Percentiles rank a stretch among this genome's conserved stretches.
These are phyloP conservation scores for Kwoniella sp. DNA, from an alignment of 768 basidiomycete species.

Conservation along the genomic window DNA sequence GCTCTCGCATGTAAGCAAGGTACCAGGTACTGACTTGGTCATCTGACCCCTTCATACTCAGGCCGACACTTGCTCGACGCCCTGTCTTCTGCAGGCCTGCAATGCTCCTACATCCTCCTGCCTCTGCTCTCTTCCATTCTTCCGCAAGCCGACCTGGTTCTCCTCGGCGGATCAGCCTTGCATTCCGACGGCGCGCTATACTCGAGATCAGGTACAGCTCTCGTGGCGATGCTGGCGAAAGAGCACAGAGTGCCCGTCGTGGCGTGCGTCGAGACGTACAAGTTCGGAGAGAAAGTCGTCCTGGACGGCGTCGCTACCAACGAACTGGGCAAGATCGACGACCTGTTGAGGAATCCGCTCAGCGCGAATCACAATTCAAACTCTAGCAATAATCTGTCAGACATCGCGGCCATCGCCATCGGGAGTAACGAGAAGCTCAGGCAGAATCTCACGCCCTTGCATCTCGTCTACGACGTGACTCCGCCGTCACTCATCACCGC, in stretches of 20 bases:
- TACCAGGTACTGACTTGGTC: background rate
- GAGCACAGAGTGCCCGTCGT: conserved; percentile 86
- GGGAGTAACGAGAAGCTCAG: conserved; percentile 1
- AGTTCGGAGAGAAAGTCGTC: conserved; percentile 89
- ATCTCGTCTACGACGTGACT: conserved; percentile 91
- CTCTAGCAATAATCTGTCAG: conserved; percentile 21
- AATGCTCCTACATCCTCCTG: conserved; percentile 88
- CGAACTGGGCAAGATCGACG: conserved; percentile 70
- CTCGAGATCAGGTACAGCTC: conserved; percentile 89
- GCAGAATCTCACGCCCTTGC: conserved; percentile 68
- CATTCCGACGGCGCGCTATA: conserved; percentile 94
- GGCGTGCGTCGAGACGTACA: conserved; percentile 98
- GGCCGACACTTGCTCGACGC: conserved; percentile 77
- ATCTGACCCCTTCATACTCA: conserved; percentile 50
- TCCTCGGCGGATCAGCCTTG: conserved; percentile 91
- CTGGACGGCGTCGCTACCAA: conserved; percentile 95
- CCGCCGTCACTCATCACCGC: conserved; percentile 90
- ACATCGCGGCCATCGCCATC: conserved; percentile 5
- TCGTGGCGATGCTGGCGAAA: conserved; percentile 95
- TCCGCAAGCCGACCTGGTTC: conserved; percentile 76
- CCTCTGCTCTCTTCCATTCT: conserved; percentile 66
- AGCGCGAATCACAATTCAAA: conserved; percentile 1
- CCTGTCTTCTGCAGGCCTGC: conserved; percentile 70
- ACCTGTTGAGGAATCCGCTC: conserved; percentile 14
- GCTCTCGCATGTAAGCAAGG: background rate